A percentile compares a stretch with the other conserved stretches of the same genome.
phyloP scores from a whole-genome alignment of 1,139 yeast species.

The Scheffersomyces quercinus region DNA sequence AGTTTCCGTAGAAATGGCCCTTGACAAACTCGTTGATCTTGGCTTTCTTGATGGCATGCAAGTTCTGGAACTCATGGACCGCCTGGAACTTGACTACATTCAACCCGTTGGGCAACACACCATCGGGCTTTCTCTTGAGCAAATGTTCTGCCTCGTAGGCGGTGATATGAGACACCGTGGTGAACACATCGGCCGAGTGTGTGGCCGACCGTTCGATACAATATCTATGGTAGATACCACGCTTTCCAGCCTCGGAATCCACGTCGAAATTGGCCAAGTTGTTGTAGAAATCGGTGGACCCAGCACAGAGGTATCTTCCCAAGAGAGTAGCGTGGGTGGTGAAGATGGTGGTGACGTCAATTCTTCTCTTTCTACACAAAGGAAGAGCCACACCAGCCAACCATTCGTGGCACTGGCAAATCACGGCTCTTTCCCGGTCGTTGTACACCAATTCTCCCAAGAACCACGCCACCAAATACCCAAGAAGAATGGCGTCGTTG shows the following conservation, averaged over 20 bases:
- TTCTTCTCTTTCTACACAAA: slow-evolving; percentile 83
- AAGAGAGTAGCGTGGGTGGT: slow-evolving; percentile 96
- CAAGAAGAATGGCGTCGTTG: slow-evolving; percentile 88
- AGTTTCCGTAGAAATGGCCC: slow-evolving; percentile 96
- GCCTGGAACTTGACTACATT: slow-evolving; percentile 96
- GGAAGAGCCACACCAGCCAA: slow-evolving; percentile 96
- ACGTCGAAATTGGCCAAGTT: slow-evolving; percentile 89
- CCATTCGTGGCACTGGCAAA: slow-evolving; percentile 98
- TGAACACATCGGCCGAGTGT: slow-evolving; percentile 94
- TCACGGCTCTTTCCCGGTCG: slow-evolving; percentile 83
- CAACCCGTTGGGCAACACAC: slow-evolving; percentile 94
- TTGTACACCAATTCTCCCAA: slow-evolving; percentile 86
- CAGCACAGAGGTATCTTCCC: slow-evolving; percentile 96
- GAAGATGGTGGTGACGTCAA: slow-evolving; percentile 92
- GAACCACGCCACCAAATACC: slow-evolving; percentile 96
- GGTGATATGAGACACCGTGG: slow-evolving; percentile 95
- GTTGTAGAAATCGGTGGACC: slow-evolving; percentile 92
- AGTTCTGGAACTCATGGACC: slow-evolving; percentile 95
- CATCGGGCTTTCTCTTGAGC: slow-evolving; percentile 94
- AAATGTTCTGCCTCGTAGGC: slow-evolving; percentile 94
- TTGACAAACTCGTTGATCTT: slow-evolving; percentile 92
- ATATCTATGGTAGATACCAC: slow-evolving; percentile 96
- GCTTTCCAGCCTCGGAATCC: slow-evolving; percentile 96
- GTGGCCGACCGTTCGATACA: slow-evolving; percentile 97
- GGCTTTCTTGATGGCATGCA: slow-evolving; percentile 89